These are phyloP conservation scores for rapeseed (Brassica napus) DNA, from an alignment of 345 rosid genomes.

Conservation along the genomic window DNA sequence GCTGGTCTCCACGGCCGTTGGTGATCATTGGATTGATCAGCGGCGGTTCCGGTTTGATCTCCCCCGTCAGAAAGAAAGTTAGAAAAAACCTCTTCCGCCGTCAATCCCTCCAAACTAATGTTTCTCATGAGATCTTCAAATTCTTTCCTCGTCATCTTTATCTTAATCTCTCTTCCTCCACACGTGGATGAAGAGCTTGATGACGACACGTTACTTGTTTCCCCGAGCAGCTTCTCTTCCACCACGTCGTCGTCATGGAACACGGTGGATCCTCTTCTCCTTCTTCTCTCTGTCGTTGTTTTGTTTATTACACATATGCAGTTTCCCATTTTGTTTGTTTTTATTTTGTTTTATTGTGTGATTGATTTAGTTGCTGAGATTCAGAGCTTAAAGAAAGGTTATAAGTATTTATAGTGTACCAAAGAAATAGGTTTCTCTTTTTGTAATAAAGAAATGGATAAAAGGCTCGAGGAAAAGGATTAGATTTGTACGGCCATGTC, in stretches of 20 bases:
- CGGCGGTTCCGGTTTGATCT: conserved; percentile 8
- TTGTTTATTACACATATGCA: conserved; percentile 24
- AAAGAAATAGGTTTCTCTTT: background rate
- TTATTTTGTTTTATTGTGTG: background rate
- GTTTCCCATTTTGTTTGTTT: conserved; percentile 36
- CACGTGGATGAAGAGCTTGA: conserved; percentile 9
- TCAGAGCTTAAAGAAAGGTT: conserved; percentile 5
- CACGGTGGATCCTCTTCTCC: conserved; percentile 28
- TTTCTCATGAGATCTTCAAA: conserved; percentile 35
- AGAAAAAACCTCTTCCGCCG: conserved; percentile 34
- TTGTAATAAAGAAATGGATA: conserved; percentile 17
- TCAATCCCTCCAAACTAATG: conserved; percentile 27
- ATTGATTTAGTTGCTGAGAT: conserved; percentile 10
- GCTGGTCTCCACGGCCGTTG: conserved; percentile 39
- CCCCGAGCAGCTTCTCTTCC: conserved; percentile 30
- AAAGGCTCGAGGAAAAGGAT: conserved; percentile 21
- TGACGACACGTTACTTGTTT: conserved; percentile 21
- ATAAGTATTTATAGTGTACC: conserved; percentile 19
- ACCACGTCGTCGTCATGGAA: conserved; percentile 20
- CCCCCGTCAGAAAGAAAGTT: conserved; percentile 22
- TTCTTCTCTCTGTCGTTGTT: conserved; percentile 19
- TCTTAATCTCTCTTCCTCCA: conserved; percentile 37
- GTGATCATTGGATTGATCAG: background rate
- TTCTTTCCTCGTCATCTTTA: conserved; percentile 39
- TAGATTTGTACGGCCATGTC: conserved; percentile 40